Evolutionary conservation across 73 alveolate species (phyloP).

Genomic region (Paramecium tetraurelia): DNA sequence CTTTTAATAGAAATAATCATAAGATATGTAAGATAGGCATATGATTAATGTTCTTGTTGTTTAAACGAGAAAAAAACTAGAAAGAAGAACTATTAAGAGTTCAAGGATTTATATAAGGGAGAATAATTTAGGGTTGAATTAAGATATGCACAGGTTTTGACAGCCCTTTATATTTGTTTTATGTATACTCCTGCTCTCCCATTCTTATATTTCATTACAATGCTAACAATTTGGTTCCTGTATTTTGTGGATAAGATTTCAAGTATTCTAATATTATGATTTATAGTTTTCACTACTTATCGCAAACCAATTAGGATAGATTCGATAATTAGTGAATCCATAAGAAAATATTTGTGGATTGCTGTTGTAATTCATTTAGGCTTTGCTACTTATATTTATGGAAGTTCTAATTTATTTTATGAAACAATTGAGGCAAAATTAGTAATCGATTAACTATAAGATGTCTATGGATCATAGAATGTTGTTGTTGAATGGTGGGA

Average conservation of each 20-base stretch:
- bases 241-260: background rate
- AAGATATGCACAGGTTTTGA: conserved; percentile 22
- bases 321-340: background rate
- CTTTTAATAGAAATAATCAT: background rate
- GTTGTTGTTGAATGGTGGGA: background rate
- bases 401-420: conserved; percentile 46
- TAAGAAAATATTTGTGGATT: conserved; percentile 13
- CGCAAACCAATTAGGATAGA: background rate
- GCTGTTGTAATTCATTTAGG: background rate
- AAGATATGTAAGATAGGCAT: background rate
- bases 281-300: background rate
- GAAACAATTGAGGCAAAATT: background rate
- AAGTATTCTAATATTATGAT: background rate
- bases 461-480: background rate
- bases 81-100: background rate
- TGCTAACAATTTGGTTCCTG: background rate
- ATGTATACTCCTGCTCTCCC: conserved; percentile 42
- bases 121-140: background rate
- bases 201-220: background rate
- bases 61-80: background rate
- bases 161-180: background rate
- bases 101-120: background rate
- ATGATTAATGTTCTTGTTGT: background rate
- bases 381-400: conserved; percentile 25
- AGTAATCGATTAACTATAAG: background rate